These are phyloP conservation scores for Solanum piurae DNA, from an alignment of 257 asterid species.

Conservation along the genomic window DNA sequence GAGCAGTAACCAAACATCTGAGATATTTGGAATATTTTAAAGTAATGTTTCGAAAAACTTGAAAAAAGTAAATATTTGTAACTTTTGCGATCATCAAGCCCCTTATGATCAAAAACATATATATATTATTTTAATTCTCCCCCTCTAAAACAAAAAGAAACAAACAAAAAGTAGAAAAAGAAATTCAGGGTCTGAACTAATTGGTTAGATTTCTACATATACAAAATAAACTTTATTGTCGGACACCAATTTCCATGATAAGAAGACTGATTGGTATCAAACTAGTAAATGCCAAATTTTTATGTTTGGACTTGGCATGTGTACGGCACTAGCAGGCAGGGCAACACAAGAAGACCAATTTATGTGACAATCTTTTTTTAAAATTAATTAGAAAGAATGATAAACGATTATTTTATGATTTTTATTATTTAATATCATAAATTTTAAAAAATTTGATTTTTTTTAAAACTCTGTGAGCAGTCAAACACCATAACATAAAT, in stretches of 20 bases:
- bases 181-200: neutral
- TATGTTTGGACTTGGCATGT: neutral
- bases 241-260: neutral
- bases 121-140: neutral
- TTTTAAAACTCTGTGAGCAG: too few relatives aligned
- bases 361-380: neutral
- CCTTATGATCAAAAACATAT: neutral
- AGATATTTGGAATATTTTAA: neutral
- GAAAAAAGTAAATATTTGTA: too few relatives aligned
- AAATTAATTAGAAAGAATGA: fast-evolving
- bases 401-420: too few relatives aligned
- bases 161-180: neutral
- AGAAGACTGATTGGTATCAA: neutral
- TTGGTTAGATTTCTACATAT: neutral
- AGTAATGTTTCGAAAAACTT: neutral
- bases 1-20: neutral
- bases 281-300: neutral
- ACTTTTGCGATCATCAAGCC: neutral
- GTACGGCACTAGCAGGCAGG: neutral
- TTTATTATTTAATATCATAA: too few relatives aligned
- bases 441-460: too few relatives aligned
- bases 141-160: neutral
- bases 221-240: neutral
- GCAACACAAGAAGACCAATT: neutral
- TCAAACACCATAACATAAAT: neutral